Conservation (phyloP, 371 early-diverging fungal genomes). For the Catenaria anguillulae region DNA sequence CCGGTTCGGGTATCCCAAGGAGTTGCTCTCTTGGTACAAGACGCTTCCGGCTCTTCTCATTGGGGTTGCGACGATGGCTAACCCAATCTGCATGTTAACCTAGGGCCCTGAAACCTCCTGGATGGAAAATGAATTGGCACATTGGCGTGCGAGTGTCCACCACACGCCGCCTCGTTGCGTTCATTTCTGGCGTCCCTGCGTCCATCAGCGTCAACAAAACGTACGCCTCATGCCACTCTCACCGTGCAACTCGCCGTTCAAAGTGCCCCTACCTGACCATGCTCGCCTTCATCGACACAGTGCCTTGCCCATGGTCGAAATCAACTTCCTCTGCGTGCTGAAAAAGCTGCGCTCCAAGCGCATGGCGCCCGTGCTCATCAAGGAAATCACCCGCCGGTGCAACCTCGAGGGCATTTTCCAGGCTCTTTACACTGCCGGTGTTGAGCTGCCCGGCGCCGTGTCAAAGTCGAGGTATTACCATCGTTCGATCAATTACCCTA, state of each 20-base stretch:
- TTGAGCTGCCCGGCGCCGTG: slow-evolving; percentile 78
- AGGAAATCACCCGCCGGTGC: slow-evolving; percentile 90
- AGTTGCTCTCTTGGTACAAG: slow-evolving; percentile 86
- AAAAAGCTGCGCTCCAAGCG: slow-evolving; percentile 89
- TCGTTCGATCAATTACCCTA: slow-evolving; percentile 81
- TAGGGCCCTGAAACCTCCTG: slow-evolving; percentile 86
- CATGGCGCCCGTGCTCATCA: slow-evolving; percentile 95
- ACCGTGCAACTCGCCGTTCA: no score
- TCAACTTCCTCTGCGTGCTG: slow-evolving; percentile 97
- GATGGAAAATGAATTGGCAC: slow-evolving; percentile 72
- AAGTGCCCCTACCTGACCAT: slow-evolving; percentile 11
- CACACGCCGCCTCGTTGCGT: slow-evolving; percentile 77
- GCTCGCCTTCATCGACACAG: neutral
- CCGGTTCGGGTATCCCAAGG: slow-evolving; percentile 85
- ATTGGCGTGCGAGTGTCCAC: slow-evolving; percentile 78
- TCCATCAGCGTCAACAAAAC: slow-evolving; percentile 48
- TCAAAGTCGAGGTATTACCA: slow-evolving; percentile 76
- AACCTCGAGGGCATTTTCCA: slow-evolving; percentile 90
- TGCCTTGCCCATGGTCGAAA: slow-evolving; percentile 61
- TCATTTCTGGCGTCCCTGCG: slow-evolving; percentile 84
- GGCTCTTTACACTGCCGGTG: slow-evolving; percentile 96
- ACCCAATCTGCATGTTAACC: no score
- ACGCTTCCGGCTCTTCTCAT: no score
- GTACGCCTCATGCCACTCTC: no score
- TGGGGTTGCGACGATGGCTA: no score